Evolutionary conservation across 768 basidiomycete genomes (phyloP).

Genomic region (Imleria badia): DNA sequence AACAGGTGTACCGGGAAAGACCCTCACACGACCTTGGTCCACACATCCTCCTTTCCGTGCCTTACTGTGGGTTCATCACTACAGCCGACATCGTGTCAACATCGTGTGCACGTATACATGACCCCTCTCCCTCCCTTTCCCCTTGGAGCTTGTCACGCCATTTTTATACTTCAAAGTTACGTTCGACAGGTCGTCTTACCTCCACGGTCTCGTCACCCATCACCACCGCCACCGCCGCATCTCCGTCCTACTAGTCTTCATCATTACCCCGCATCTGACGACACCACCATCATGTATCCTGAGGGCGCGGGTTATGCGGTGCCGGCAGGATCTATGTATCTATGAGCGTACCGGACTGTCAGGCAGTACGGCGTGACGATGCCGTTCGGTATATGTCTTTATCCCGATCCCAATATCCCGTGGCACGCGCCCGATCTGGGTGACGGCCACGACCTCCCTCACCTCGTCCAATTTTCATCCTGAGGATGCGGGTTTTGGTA

Average conservation of each 20-base stretch:
- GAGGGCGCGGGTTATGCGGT: slow-evolving; percentile 2
- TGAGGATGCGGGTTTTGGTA: neutral
- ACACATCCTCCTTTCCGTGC: neutral
- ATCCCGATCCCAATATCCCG: neutral
- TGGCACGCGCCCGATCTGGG: no score
- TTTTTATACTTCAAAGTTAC: neutral
- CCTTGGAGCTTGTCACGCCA: neutral
- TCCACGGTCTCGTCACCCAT: neutral
- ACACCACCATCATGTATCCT: neutral
- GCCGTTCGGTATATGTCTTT: no score
- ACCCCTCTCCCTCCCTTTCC: neutral
- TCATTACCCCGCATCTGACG: neutral
- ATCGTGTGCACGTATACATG: neutral
- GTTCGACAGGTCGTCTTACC: slow-evolving; percentile 1
- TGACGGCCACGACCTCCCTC: neutral
- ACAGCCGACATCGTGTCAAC: no score
- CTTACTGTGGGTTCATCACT: neutral
- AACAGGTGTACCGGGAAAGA: neutral
- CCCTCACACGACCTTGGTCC: neutral
- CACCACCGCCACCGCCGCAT: neutral
- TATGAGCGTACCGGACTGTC: neutral
- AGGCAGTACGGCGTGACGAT: no score
- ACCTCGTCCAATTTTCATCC: neutral
- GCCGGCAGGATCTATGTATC: neutral
- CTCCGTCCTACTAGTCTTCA: neutral